Base-by-base conservation (phyloP, 2,329 filamentous ascomycete genomes). In the Colletotrichum sp. region DNA sequence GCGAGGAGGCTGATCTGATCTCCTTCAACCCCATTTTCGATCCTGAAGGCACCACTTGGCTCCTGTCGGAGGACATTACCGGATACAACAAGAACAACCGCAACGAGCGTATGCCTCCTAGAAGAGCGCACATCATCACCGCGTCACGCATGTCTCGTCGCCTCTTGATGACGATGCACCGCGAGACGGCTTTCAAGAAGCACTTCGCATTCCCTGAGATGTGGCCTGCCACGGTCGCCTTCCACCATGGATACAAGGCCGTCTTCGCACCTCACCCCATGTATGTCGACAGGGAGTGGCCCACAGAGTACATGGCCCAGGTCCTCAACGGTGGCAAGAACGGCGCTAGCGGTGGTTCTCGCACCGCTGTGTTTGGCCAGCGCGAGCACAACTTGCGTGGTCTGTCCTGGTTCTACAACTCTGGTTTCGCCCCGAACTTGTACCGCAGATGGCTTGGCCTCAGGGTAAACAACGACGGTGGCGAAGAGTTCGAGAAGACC, bases 161-260 rank as follows among this genome's bases (percentile, higher is more conserved):
- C 63, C 91, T 98, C 64, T 89, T 99, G 16, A 88, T 93, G 77
- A 93, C 93, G 21, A 99, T 99, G 96, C 96, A 99, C 87, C 91
- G 92, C 71, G 96, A 98, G 87, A 98, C 96, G 6, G 92, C 93
- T 34, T 91, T 95, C 80, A 93, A 94, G 82, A 96, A 96, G 80
- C 95, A 98, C 84, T 95, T 95, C 78, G 98, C 97, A 87, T 98
- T 98, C 83, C 95, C 96, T 0, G 96, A 99, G 85, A 98, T 98
- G 96, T 98, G 95, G 95, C 95, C 96, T 0, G 93, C 94, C 1
- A 97, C 95, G 0, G 93, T 95, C 2, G 95, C 96, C 2, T 89
- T 99, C 12, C 96, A 98, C 76, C 96, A 98, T 83, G 96, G 96
- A 13, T 93, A 95, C 86, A 99, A 98, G 87, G 96, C 95, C 49